Conservation (phyloP, 805 yeast species). For the Yarrowia sp. region DNA sequence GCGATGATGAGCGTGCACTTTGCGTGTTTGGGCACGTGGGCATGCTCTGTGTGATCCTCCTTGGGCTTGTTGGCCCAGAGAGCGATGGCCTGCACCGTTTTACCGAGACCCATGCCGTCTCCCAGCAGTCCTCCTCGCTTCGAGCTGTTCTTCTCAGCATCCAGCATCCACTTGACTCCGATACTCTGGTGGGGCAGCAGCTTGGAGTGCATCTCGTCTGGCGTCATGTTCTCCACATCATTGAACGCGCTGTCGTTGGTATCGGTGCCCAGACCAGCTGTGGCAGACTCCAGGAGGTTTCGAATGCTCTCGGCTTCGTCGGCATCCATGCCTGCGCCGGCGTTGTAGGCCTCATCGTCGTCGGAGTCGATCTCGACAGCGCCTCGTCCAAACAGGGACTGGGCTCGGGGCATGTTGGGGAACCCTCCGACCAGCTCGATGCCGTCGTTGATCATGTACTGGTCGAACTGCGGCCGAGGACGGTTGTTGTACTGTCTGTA, state of each 20-base stretch:
- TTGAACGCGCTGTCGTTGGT: neutral
- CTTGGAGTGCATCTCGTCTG: neutral
- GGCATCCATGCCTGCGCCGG: conserved; percentile 11
- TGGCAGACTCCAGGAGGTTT: conserved; percentile 7
- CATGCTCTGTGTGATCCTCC: conserved; percentile 1
- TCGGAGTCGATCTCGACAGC: neutral
- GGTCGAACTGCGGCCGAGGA: neutral
- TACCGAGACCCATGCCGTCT: conserved; percentile 89
- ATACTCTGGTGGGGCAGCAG: conserved; percentile 18
- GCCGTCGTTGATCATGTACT: neutral
- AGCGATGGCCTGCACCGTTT: conserved; percentile 72
- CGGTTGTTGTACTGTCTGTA: no score
- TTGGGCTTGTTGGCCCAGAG: conserved; percentile 47
- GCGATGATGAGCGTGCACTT: conserved; percentile 43
- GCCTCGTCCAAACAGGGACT: neutral
- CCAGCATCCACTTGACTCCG: conserved; percentile 24
- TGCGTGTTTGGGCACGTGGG: conserved; percentile 29
- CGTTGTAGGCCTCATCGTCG: neutral
- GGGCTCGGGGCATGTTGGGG: neutral
- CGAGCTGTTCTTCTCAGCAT: neutral
- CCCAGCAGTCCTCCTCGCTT: conserved; percentile 58
- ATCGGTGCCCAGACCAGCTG: conserved; percentile 3
- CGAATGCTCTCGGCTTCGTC: conserved; percentile 18
- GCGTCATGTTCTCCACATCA: conserved; percentile 18
- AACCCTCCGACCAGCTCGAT: neutral